These are phyloP conservation scores for Moesziomyces aphidis DNA, from an alignment of 1,284 basidiomycete genomes.

Conservation along the genomic window DNA sequence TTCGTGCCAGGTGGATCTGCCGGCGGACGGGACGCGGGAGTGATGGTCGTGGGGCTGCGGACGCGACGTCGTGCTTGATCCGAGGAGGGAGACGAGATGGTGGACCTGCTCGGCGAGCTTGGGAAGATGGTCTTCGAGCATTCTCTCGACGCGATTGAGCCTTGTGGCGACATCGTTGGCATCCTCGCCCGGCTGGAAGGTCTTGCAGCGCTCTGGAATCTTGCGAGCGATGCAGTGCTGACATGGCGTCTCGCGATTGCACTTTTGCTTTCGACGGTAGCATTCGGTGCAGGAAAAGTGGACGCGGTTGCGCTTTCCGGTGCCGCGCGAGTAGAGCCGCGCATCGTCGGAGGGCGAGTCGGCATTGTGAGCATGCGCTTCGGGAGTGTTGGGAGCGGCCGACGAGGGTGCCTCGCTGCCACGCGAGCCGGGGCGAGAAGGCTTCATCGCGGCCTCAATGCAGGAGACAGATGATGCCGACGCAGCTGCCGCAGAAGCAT, in stretches of 20 bases:
- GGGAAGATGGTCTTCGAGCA: slow-evolving; percentile 52
- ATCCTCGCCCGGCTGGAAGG: slow-evolving; percentile 60
- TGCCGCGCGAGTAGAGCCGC: slow-evolving; percentile 25
- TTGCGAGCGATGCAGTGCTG: slow-evolving; percentile 65
- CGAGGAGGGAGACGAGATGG: slow-evolving; percentile 17
- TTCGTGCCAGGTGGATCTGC: slow-evolving; percentile 12
- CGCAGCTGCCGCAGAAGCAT: background rate
- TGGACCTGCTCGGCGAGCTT: slow-evolving; percentile 37
- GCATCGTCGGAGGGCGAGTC: slow-evolving; percentile 31
- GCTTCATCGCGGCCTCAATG: slow-evolving; percentile 20
- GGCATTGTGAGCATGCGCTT: slow-evolving; percentile 7
- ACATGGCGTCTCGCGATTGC: slow-evolving; percentile 63
- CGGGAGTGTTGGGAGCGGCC: slow-evolving; percentile 32
- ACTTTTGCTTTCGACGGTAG: slow-evolving; percentile 65
- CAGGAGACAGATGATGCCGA: background rate
- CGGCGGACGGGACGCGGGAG: slow-evolving; percentile 2
- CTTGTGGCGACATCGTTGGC: slow-evolving; percentile 54
- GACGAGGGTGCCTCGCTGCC: slow-evolving; percentile 29
- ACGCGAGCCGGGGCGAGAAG: slow-evolving; percentile 16
- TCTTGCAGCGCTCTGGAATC: slow-evolving; percentile 63
- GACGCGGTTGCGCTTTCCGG: slow-evolving; percentile 55
- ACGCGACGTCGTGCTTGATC: background rate
- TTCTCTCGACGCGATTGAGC: slow-evolving; percentile 51
- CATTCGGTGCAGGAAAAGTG: slow-evolving; percentile 66
- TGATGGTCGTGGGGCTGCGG: background rate